phyloP scores from a whole-genome alignment of 2,329 filamentous ascomycete species.

The Fusarium floridanum region DNA sequence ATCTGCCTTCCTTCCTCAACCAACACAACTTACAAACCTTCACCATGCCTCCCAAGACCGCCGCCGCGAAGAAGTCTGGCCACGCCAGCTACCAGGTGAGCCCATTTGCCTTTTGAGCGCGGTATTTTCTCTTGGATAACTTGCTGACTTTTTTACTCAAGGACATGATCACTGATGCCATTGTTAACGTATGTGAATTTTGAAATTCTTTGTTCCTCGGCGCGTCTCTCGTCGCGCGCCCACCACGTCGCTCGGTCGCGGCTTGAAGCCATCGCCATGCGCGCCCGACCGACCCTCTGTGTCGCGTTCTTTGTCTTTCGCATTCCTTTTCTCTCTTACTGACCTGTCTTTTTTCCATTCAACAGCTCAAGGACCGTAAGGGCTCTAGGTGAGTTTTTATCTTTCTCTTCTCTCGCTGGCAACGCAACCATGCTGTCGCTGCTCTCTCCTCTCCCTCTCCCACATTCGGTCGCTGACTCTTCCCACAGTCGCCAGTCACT shows the following conservation, averaged over 20 bases:
- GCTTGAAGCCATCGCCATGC: slow-evolving; percentile 42
- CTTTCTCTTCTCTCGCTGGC: slow-evolving; percentile 3
- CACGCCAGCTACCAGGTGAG: slow-evolving; percentile 72
- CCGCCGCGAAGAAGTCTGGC: slow-evolving; percentile 63
- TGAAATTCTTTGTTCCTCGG: slow-evolving; percentile 46
- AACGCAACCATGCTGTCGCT: slow-evolving; percentile 21
- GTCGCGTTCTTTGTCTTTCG: slow-evolving; percentile 23
- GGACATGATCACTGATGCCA: slow-evolving; percentile 75
- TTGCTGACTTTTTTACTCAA: slow-evolving; percentile 46
- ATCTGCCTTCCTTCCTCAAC: slow-evolving; percentile 25
- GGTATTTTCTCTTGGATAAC: slow-evolving; percentile 3
- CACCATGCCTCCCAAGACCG: slow-evolving; percentile 73
- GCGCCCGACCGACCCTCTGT: slow-evolving; percentile 17
- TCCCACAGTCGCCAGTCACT: slow-evolving; percentile 66
- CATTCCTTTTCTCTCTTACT: slow-evolving; percentile 54
- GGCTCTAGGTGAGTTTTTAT: slow-evolving; percentile 59
- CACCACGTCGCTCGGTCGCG: slow-evolving; percentile 35
- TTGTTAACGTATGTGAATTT: slow-evolving; percentile 66
- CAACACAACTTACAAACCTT: slow-evolving; percentile 45
- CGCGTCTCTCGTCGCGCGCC: slow-evolving; percentile 52
- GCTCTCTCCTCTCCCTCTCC: not conserved
- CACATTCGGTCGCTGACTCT: slow-evolving; percentile 26
- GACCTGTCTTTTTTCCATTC: slow-evolving; percentile 50
- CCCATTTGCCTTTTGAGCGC: slow-evolving; percentile 33
- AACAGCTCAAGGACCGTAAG: slow-evolving; percentile 73